Evolutionary conservation across 257 asterid species (phyloP).

Genomic region (Galeopsis tetrahit): DNA sequence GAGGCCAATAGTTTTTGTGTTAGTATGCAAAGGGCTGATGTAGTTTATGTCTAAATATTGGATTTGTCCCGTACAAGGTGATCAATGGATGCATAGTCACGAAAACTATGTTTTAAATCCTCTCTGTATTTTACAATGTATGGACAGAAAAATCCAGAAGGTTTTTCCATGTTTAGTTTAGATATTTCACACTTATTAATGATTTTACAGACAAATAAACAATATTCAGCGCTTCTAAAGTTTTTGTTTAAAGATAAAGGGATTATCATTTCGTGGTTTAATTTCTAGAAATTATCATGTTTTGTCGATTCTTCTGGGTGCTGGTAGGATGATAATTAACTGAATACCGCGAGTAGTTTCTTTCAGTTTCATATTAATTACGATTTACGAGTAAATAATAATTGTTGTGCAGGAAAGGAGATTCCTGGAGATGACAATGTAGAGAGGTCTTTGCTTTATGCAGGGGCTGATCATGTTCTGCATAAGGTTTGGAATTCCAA

Average conservation of each 20-base stretch:
- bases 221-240: conserved; percentile 17
- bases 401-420: conserved; percentile 64
- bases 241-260: not conserved
- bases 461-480: conserved; percentile 75
- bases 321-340: conserved; percentile 3
- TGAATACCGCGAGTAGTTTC: conserved; percentile 7
- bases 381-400: conserved; percentile 7
- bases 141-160: conserved; percentile 5
- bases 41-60: not conserved
- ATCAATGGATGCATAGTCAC: not conserved
- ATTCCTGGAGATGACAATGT: conserved; percentile 63
- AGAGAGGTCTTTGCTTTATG: conserved; percentile 55
- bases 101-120: conserved; percentile 2
- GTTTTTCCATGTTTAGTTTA: not conserved
- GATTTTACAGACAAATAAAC: conserved; percentile 12
- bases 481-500: conserved; percentile 55
- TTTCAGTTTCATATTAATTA: conserved; percentile 16
- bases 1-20: not conserved
- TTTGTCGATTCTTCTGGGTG: conserved; percentile 5
- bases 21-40: not conserved
- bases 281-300: not conserved
- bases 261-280: not conserved
- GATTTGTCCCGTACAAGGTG: conserved; percentile 8
- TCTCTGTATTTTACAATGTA: not conserved
- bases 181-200: conserved; percentile 1